A percentile compares a stretch with the other conserved stretches of the same genome.
phyloP scores from a whole-genome alignment of 2,329 filamentous ascomycete species.

The Talaromyces verruculosus region DNA sequence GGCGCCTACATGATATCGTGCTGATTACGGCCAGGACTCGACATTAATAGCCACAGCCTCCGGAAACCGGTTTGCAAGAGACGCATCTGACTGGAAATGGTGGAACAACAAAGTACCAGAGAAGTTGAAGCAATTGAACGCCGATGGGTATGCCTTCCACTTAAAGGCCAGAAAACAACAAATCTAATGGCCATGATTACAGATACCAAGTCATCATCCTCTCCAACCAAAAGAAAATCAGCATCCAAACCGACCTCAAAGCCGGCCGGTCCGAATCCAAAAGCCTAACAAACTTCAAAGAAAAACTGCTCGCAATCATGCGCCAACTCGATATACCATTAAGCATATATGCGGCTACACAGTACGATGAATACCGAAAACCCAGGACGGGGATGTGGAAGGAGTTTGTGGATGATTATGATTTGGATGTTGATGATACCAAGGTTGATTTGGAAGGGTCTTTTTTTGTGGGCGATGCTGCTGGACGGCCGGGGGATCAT shows the following conservation, averaged over 20 bases:
- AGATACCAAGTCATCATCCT: constrained; percentile 74
- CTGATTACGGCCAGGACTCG: constrained; percentile 64
- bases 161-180: background rate
- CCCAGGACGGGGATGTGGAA: constrained; percentile 88
- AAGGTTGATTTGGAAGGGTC: constrained; percentile 68
- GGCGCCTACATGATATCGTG: background rate
- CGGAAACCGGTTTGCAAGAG: constrained; percentile 72
- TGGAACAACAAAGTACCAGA: constrained; percentile 73
- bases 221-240: constrained; percentile 85
- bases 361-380: constrained; percentile 79
- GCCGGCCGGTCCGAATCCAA: constrained; percentile 65
- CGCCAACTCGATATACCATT: constrained; percentile 67
- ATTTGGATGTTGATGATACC: constrained; percentile 51
- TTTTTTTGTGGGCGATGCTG: constrained; percentile 88
- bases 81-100: constrained; percentile 88
- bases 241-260: constrained; percentile 71
- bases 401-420: constrained; percentile 62
- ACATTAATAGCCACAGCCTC: constrained; percentile 80
- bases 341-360: constrained; percentile 82
- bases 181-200: too few relatives aligned
- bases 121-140: constrained; percentile 65
- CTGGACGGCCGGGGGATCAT: constrained; percentile 57
- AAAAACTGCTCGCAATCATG: constrained; percentile 70
- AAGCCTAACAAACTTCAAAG: constrained; percentile 76
- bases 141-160: constrained; percentile 59